Evolutionary conservation across 352 stramenopile species (phyloP), one percentile per base, ranked within the genome.

Genomic region (Globisporangium spiculum): DNA sequence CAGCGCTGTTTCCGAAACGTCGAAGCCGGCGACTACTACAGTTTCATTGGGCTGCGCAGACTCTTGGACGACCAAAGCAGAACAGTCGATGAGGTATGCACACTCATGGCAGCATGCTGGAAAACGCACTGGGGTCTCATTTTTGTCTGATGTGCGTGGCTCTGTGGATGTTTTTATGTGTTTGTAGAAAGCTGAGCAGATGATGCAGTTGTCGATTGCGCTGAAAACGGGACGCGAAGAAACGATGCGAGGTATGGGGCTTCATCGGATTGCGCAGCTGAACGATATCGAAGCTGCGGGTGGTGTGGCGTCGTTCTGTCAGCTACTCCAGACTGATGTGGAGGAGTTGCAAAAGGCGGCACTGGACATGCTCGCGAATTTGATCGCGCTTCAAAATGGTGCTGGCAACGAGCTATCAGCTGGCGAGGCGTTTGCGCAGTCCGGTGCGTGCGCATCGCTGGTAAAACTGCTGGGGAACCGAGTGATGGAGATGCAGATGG

Each of bases 261-360:
- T 85, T 1, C 85, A 94, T 57, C 85, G 81, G 60, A 76, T 96
- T 22, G 79, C 85, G 20, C 86, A 96, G 70, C 74, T 96, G 2
- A 96, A 96, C 67, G 88, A 96, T 67, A 77, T 96, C 20, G 86
- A 93, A 60, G 81, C 83, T 6, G 86, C 84, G n/a, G 88, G 88
- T 41, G 88, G 88, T 7, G 77, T 96, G 22, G 68, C 69, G 1
- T 86, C 85, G 9, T 92, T 96, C 50, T 94, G 85, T 57, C 73
- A 89, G 16, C 55, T 96, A 41, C 70, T 94, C 1, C 69, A 76
- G 10, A 85, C 76, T 0, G 79, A 88, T 27, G 69, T 81, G 1
- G 79, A 86, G 59, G 75, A 84, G 18, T 52, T 91, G 4, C 83
- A 93, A 57, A 80, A 81, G 59, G 76, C 75, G 3, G 66, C 77